Percentiles rank a stretch among this genome's conserved stretches.
Conservation (phyloP, 1,284 basidiomycete genomes). For the Boletellus sp. region DNA sequence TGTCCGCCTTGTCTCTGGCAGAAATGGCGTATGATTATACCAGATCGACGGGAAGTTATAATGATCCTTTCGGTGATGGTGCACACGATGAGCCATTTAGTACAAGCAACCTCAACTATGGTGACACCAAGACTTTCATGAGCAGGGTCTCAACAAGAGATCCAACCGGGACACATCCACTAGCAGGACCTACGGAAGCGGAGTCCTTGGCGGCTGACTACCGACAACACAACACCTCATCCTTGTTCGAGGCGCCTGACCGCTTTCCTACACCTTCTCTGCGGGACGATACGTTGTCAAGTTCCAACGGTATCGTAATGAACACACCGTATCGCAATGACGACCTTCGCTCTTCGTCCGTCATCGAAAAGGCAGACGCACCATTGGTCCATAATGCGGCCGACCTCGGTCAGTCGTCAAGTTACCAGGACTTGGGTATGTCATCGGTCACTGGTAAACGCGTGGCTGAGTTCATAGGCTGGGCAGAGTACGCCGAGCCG, state of each 20-base stretch:
- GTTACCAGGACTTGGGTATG: constrained; percentile 57
- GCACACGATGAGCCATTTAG: constrained; percentile 22
- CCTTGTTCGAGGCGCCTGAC: constrained; percentile 8
- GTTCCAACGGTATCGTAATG: constrained; percentile 4
- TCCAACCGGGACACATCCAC: constrained; percentile 1
- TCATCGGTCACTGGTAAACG: neutral
- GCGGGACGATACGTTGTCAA: constrained; percentile 3
- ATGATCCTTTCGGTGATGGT: constrained; percentile 29
- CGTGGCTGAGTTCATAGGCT: neutral
- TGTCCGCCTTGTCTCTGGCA: constrained; percentile 18
- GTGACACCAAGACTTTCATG: constrained; percentile 24
- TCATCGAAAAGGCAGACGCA: constrained; percentile 36
- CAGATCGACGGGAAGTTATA: constrained; percentile 7
- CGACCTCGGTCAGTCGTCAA: constrained; percentile 35
- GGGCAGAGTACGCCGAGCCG: constrained; percentile 60
- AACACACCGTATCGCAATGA: constrained; percentile 27
- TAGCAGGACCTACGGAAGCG: constrained; percentile 20
- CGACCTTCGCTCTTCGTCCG: constrained; percentile 17
- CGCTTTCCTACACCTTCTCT: constrained; percentile 17
- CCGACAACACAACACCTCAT: constrained; percentile 16
- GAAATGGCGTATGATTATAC: constrained; percentile 23
- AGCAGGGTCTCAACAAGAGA: constrained; percentile 18
- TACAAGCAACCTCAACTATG: constrained; percentile 7
- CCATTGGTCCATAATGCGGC: constrained; percentile 47
- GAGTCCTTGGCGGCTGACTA: constrained; percentile 29